phyloP scores from a whole-genome alignment of 192 early-diverging fungal species.

The Helicostylum pulchrum region DNA sequence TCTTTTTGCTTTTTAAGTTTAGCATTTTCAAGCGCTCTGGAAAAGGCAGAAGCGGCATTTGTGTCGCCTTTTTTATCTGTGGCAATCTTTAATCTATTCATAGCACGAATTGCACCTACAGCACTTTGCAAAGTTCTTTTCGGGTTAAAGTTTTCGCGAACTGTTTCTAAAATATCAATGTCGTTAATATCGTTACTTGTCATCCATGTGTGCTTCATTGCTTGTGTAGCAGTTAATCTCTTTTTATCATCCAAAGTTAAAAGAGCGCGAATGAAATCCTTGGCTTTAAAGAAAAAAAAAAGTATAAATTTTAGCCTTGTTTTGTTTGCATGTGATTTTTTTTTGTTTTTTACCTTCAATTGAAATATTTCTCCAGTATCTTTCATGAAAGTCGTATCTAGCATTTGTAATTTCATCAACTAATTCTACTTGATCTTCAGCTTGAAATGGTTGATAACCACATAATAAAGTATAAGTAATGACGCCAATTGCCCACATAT shows the following conservation, averaged over 20 bases:
- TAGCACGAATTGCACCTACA: constrained; percentile 59
- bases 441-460: constrained; percentile 77
- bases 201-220: constrained; percentile 85
- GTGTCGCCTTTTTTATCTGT: not conserved
- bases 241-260: constrained; percentile 64
- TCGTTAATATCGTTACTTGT: constrained; percentile 55
- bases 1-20: not conserved
- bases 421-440: constrained; percentile 56
- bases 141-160: constrained; percentile 75
- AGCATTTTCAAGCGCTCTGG: not conserved
- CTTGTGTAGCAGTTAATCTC: constrained; percentile 77
- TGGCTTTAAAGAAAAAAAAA: constrained; percentile 46
- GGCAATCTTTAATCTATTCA: constrained; percentile 45
- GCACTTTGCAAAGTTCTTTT: constrained; percentile 59
- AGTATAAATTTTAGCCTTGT: not conserved
- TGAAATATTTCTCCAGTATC: constrained; percentile 82
- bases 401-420: constrained; percentile 59
- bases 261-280: constrained; percentile 71
- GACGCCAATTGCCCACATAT: constrained; percentile 91
- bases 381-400: constrained; percentile 68
- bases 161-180: constrained; percentile 81
- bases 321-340: not conserved
- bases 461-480: constrained; percentile 86
- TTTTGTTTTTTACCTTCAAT: constrained; percentile 55
- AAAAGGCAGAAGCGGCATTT: not conserved